Conservation (phyloP, 805 yeast genomes). For the Metschnikowia aberdeeniae region DNA sequence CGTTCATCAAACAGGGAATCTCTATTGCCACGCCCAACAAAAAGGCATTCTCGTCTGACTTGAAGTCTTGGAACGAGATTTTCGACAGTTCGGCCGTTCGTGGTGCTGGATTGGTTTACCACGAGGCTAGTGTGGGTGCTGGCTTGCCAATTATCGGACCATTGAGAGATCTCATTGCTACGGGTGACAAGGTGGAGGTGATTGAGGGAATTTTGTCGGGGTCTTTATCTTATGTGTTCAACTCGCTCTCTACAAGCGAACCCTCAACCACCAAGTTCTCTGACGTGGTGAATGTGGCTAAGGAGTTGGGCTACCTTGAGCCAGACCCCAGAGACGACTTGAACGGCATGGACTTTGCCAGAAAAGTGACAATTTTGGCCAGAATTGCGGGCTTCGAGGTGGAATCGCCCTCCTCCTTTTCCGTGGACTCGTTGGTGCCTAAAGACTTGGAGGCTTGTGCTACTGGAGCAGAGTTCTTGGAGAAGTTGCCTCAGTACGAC, state of each 20-base stretch:
- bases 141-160: constrained; percentile 93
- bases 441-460: constrained; percentile 69
- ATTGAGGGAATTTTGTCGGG: constrained; percentile 98
- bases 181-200: constrained; percentile 89
- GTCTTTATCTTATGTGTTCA: constrained; percentile 90
- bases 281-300: constrained; percentile 84
- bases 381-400: constrained; percentile 86
- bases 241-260: constrained; percentile 75
- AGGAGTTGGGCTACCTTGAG: constrained; percentile 91
- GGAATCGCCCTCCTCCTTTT: constrained; percentile 86
- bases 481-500: constrained; percentile 79
- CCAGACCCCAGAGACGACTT: constrained; percentile 99
- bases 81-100: constrained; percentile 51
- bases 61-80: constrained; percentile 71
- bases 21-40: constrained; percentile 98
- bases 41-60: constrained; percentile 86
- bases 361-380: constrained; percentile 95
- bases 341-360: constrained; percentile 96
- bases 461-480: constrained; percentile 74
- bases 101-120: constrained; percentile 76
- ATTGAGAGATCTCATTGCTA: constrained; percentile 78
- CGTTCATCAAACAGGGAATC: constrained; percentile 69
- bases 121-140: constrained; percentile 98
- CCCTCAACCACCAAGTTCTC: constrained; percentile 69
- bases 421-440: constrained; percentile 92